Evolutionary conservation across 129 eudicot species (phyloP).

Genomic region (Chrysanthemum seticuspe): DNA sequence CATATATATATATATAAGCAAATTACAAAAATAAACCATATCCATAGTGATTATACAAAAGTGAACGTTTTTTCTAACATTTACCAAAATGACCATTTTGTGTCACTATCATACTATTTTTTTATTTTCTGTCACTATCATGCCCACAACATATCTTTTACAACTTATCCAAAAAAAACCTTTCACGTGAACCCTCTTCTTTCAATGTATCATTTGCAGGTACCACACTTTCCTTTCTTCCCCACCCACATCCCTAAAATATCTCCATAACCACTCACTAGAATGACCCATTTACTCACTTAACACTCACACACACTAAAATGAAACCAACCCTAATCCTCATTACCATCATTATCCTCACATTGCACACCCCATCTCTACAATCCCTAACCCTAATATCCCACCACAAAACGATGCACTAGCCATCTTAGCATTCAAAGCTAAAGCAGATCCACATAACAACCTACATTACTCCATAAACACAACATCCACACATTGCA

Average conservation of each 20-base stretch:
- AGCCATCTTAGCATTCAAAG: slow-evolving; percentile 58
- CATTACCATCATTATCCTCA: slow-evolving; percentile 9
- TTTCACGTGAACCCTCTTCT: slow-evolving; percentile 29
- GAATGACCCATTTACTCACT: not conserved
- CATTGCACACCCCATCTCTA: not conserved
- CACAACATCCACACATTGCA: slow-evolving; percentile 43
- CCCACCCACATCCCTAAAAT: not conserved
- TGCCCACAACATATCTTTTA: too few species aligned
- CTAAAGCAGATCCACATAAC: slow-evolving; percentile 66
- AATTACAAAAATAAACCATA: too few species aligned
- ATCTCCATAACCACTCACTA: not conserved
- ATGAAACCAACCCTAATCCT: slow-evolving; percentile 10
- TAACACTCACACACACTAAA: not conserved
- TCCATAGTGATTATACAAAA: too few species aligned
- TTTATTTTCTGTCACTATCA: too few species aligned
- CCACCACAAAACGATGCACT: slow-evolving; percentile 39
- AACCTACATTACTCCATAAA: slow-evolving; percentile 36
- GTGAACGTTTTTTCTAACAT: too few species aligned
- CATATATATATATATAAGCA: too few species aligned
- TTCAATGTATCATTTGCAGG: slow-evolving; percentile 9
- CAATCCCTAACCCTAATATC: slow-evolving; percentile 16
- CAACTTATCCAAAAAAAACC: slow-evolving; percentile 7
- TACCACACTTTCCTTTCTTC: not conserved
- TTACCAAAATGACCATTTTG: too few species aligned
- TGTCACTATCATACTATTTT: too few species aligned